Base-by-base conservation (phyloP, 306 rosid genomes). In the Lagenaria siceraria region DNA sequence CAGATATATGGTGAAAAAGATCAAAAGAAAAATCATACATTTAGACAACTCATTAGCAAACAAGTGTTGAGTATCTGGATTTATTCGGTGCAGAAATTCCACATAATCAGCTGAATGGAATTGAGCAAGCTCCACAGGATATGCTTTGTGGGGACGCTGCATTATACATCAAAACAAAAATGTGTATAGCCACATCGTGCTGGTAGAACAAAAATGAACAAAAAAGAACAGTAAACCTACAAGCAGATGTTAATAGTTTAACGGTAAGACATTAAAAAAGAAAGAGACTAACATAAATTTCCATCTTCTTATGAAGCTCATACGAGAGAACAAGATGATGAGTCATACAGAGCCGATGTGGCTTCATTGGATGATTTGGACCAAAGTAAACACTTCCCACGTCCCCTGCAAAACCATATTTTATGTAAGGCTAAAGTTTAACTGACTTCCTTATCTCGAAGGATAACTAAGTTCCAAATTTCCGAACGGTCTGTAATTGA, bases 101-200 rank as follows among this genome's bases (percentile, higher is more conserved):
- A 95, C 99, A 81, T 95, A 92, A 61, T 95, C 99, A 70, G 93
- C 81, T 0, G 97, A 92, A 87, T 95, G 99, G 84, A 95, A 95
- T 81, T 95, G 99, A 77, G 99, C 99, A 83, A 95, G 99, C 89
- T 95, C 99, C 77, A 90, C 96, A 3, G 99, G 99, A 85, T 95
- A 95, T 11, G 99, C 99, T 84, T 92, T 95, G 87, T 92, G 99
- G 6, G 99, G 99, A 64, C 99, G 93, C 97, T 95, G 93, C 86
- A 87, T 61, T 73, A 77, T n/a, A 51, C 61, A 42, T 49, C 24
- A 64, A 78, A 62, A 63, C 19, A 61, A 27, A 61, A 77, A 43
- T 22, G 43, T 5, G 31, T 17, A 73, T 8, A 35, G 31, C 79
- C 73, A 76, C 25, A 24, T 18, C 21, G 14, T 51, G 49, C 29